Evolutionary conservation across 2,329 filamentous ascomycete genomes (phyloP).

Genomic region (Penicillium sp.): DNA sequence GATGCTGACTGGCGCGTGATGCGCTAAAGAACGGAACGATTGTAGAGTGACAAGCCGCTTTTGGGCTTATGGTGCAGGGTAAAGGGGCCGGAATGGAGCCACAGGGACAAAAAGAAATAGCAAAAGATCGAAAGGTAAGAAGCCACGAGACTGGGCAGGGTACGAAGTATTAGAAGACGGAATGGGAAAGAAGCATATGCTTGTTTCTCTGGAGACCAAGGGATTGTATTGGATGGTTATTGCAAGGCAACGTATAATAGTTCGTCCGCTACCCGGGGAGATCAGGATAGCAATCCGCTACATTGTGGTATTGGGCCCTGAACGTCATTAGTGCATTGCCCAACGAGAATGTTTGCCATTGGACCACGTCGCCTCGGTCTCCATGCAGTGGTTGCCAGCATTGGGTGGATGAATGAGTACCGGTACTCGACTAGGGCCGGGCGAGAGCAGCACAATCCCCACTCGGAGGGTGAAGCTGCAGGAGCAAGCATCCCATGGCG

Average conservation of each 20-base stretch:
- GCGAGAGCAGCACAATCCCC: slow-evolving; percentile 33
- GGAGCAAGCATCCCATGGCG: slow-evolving; percentile 31
- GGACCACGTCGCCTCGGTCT: slow-evolving; percentile 47
- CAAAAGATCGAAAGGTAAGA: slow-evolving; percentile 28
- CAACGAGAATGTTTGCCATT: slow-evolving; percentile 39
- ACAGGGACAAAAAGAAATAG: slow-evolving; percentile 29
- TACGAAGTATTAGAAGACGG: slow-evolving; percentile 36
- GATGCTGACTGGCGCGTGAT: slow-evolving; percentile 30
- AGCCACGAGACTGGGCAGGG: slow-evolving; percentile 15
- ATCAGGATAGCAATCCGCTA: slow-evolving; percentile 32
- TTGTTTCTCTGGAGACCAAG: slow-evolving; percentile 35
- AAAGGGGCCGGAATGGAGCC: slow-evolving; percentile 25
- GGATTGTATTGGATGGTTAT: slow-evolving; percentile 34
- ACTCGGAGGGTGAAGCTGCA: slow-evolving; percentile 37
- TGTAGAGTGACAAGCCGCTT: slow-evolving; percentile 32
- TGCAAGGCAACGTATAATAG: slow-evolving; percentile 43
- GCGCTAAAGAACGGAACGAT: slow-evolving; percentile 29
- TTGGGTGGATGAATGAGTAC: slow-evolving; percentile 27
- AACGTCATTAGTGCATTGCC: slow-evolving; percentile 41
- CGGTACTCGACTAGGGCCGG: slow-evolving; percentile 35
- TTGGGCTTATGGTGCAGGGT: slow-evolving; percentile 33
- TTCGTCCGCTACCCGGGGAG: slow-evolving; percentile 34
- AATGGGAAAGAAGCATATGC: slow-evolving; percentile 35
- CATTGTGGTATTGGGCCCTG: slow-evolving; percentile 37
- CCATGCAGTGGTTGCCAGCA: slow-evolving; percentile 30